Percentiles rank a stretch among this genome's conserved stretches.
Evolutionary conservation across 495 filamentous ascomycete genomes (phyloP).

Genomic region (Penicillium desertorum): DNA sequence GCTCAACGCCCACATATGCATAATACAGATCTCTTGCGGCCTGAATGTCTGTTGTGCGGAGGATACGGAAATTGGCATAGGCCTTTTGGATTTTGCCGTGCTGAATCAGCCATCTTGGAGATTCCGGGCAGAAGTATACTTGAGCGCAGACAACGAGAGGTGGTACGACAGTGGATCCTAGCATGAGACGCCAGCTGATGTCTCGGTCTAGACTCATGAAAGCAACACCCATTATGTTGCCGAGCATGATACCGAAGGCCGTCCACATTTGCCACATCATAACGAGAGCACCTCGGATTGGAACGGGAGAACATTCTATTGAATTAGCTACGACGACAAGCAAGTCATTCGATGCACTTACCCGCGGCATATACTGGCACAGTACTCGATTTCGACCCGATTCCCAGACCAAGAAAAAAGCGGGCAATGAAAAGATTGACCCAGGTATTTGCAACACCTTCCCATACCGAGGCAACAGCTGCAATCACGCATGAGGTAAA

Average conservation of each 20-base stretch:
- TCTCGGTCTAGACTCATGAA: slow-evolving; percentile 48
- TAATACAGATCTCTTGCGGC: slow-evolving; percentile 57
- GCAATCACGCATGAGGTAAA: slow-evolving; percentile 52
- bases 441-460: slow-evolving; percentile 52
- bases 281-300: slow-evolving; percentile 59
- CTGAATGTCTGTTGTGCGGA: slow-evolving; percentile 49
- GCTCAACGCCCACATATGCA: slow-evolving; percentile 46
- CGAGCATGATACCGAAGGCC: slow-evolving; percentile 79
- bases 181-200: slow-evolving; percentile 49
- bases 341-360: not conserved
- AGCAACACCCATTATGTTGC: slow-evolving; percentile 69
- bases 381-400: slow-evolving; percentile 59
- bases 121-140: slow-evolving; percentile 65
- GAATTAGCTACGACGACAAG: not conserved
- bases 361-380: slow-evolving; percentile 57
- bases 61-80: slow-evolving; percentile 43
- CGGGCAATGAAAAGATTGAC: slow-evolving; percentile 54
- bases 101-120: slow-evolving; percentile 66
- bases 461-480: slow-evolving; percentile 50
- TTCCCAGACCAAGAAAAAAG: slow-evolving; percentile 61
- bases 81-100: slow-evolving; percentile 47
- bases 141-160: slow-evolving; percentile 47
- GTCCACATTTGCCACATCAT: slow-evolving; percentile 69
- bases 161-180: slow-evolving; percentile 47
- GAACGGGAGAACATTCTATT: slow-evolving; percentile 52